phyloP scores from a whole-genome alignment of 2,329 filamentous ascomycete genomes.

The Remersonia thermophila region DNA sequence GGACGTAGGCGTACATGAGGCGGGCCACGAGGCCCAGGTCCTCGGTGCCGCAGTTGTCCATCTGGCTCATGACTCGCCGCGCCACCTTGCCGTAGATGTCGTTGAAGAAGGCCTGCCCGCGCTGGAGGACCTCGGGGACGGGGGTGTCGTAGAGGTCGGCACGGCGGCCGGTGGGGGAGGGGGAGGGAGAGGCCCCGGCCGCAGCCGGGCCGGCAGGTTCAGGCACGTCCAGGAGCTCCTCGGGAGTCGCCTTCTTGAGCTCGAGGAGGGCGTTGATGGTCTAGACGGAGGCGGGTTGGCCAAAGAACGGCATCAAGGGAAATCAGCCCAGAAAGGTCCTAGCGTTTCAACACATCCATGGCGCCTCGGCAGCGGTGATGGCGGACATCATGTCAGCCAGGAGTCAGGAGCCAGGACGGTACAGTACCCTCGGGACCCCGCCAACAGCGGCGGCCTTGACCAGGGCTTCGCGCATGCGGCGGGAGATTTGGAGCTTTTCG shows the following conservation, averaged over 20 bases:
- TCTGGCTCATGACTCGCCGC: constrained; percentile 32
- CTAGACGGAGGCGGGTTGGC: constrained; percentile 15
- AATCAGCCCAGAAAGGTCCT: too few species aligned
- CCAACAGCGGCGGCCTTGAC: constrained; percentile 36
- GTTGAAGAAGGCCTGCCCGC: constrained; percentile 36
- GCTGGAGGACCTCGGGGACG: constrained; percentile 25
- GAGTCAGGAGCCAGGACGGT: constrained; percentile 2
- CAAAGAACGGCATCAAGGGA: too few species aligned
- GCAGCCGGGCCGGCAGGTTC: constrained; percentile 1
- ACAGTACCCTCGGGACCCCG: constrained; percentile 36
- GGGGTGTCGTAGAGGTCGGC: constrained; percentile 28
- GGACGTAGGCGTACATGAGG: constrained; percentile 36
- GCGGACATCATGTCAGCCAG: too few species aligned
- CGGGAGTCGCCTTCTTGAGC: constrained; percentile 31
- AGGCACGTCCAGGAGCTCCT: constrained; percentile 28
- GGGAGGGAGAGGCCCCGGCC: neutral
- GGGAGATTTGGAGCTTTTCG: constrained; percentile 30
- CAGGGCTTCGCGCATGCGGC: constrained; percentile 36
- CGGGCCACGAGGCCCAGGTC: constrained; percentile 36
- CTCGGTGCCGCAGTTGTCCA: constrained; percentile 36
- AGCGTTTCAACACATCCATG: too few species aligned
- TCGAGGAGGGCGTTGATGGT: constrained; percentile 35
- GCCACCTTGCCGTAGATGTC: constrained; percentile 38
- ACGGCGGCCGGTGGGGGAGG: constrained; percentile 28
- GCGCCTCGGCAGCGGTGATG: too few species aligned